Evolutionary conservation across 2,329 filamentous ascomycete genomes (phyloP), one percentile per base, ranked within the genome.

Genomic region (Tolypocladium guangdongense): DNA sequence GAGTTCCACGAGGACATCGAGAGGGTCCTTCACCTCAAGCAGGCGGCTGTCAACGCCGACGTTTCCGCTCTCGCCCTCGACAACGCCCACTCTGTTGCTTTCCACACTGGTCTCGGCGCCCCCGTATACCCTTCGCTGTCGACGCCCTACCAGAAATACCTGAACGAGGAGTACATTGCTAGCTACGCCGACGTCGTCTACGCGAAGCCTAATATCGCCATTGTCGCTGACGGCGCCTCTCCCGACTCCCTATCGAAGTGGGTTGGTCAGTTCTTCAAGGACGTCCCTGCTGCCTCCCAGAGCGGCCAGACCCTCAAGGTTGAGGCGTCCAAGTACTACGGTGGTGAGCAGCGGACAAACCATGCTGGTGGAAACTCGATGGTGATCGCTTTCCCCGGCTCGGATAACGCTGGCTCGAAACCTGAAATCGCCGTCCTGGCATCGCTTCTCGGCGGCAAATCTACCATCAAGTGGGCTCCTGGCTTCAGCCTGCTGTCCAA

Each of bases 401-500:
- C 90, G 58, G 87, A 89, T 73, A 84, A 86, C 62, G 78, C 78
- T 59, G 83, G 83, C 64, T 90, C 88, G 78, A 95, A 96, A 78
- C 88, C 93, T 53, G 91, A 96, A 74, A 82, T 90, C 59, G 82
- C 87, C 58, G 90, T 99, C 58, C 84, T 99, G 54, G 83, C 88
- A 54, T 84, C 90, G 59, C 84, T 99, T 22, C 87, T 99, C 51
- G 93, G 93, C 66, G 93, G 92, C 57, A 76, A 95, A 72, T 87
- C 90, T 52, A 87, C 77, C 72, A 90, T 97, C 78, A 99, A 97
- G 79, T 99, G 92, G 92, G 86, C 89, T 51, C 76, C 89, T 58
- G 93, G 93, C 63, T 97, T 96, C 80, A 92, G 88, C 55, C 80
- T 96, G 57, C 82, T 99, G 56, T 81, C 87, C 67, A 91, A 96